Evolutionary conservation across 371 early-diverging fungal species (phyloP).

Genomic region (Saksenaea oblongispora): DNA sequence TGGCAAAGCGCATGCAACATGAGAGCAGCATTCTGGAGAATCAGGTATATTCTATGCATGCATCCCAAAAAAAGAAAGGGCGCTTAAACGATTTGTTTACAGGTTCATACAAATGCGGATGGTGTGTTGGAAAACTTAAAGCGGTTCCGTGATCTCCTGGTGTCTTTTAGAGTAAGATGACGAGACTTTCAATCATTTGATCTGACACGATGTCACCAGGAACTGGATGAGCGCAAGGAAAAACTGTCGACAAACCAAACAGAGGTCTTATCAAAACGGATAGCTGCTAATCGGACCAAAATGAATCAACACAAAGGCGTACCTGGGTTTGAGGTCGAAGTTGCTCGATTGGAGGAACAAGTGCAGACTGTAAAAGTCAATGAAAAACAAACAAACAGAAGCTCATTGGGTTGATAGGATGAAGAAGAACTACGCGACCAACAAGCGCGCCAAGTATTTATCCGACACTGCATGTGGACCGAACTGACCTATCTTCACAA

Average conservation of each 20-base stretch:
- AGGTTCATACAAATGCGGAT: conserved; percentile 22
- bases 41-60: conserved; percentile 33
- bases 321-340: conserved; percentile 18
- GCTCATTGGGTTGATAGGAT: conserved; percentile 92
- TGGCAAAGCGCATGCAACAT: conserved; percentile 60
- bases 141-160: conserved; percentile 67
- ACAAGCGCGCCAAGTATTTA: conserved; percentile 34
- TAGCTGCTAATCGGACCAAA: conserved; percentile 32
- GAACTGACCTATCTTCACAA: conserved; percentile 52
- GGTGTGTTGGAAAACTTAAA: conserved; percentile 71
- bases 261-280: conserved; percentile 38
- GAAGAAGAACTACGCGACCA: conserved; percentile 84
- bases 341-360: conserved; percentile 5
- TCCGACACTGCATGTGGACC: conserved; percentile 44
- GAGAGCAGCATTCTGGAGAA: conserved; percentile 57
- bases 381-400: conserved; percentile 20
- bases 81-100: background rate
- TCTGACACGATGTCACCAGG: conserved; percentile 12
- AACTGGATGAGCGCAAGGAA: conserved; percentile 31
- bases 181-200: conserved; percentile 23
- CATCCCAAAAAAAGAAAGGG: background rate
- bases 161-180: conserved; percentile 59
- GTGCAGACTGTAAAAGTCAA: conserved; percentile 10
- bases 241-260: conserved; percentile 18
- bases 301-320: conserved; percentile 23